Conservation (phyloP, 2,329 filamentous ascomycete species). For the Penicillium polonicum region DNA sequence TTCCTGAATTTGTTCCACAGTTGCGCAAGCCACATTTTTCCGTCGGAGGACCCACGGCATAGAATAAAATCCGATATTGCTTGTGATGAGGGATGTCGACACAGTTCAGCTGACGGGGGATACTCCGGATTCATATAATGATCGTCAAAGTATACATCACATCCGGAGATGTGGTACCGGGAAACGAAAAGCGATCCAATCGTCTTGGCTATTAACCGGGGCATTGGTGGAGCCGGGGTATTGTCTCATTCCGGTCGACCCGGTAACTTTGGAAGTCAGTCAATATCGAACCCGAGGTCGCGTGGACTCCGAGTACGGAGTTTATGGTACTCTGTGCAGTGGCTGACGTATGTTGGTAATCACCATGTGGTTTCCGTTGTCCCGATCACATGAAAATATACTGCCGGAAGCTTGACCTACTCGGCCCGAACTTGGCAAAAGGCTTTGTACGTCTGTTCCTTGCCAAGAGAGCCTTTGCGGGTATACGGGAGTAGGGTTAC, state of each 20-base stretch:
- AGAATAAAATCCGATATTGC: background rate
- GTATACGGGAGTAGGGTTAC: no score
- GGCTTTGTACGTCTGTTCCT: background rate
- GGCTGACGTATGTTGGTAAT: no score
- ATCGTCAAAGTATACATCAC: background rate
- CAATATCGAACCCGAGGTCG: background rate
- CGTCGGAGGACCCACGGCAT: background rate
- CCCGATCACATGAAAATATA: background rate
- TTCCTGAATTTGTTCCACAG: background rate
- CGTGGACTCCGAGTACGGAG: background rate
- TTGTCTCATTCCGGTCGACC: slow-evolving; percentile 13
- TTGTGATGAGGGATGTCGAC: background rate
- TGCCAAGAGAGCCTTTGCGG: background rate
- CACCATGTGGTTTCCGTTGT: background rate
- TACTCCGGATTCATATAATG: background rate
- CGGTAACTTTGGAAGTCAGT: background rate
- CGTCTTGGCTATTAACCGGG: background rate
- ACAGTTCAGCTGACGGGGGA: background rate
- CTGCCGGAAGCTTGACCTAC: background rate
- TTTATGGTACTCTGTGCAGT: background rate
- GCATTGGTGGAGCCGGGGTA: slow-evolving; percentile 10
- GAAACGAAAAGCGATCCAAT: background rate
- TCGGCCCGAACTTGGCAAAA: background rate
- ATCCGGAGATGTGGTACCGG: background rate
- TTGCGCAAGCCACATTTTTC: background rate